phyloP scores from a whole-genome alignment of 1,284 basidiomycete genomes.

The Tilletiaria anomala region DNA sequence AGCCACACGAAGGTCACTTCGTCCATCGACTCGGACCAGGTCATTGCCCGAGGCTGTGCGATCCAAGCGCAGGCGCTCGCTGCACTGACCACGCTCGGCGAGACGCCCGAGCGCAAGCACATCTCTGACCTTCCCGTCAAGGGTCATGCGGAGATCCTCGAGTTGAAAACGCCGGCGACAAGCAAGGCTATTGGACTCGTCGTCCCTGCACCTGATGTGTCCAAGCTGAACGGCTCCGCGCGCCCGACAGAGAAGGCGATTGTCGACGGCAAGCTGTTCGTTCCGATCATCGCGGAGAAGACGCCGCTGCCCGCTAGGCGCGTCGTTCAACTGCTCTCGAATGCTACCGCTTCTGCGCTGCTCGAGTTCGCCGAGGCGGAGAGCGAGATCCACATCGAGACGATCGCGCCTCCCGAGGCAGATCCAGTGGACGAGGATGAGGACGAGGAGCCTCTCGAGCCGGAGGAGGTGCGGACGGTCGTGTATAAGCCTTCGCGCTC shows the following conservation, averaged over 20 bases:
- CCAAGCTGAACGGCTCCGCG: slow-evolving; percentile 5
- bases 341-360: slow-evolving; percentile 44
- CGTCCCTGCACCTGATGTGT: slow-evolving; percentile 49
- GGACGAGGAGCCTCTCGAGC: slow-evolving; percentile 36
- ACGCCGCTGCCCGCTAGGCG: slow-evolving; percentile 61
- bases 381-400: slow-evolving; percentile 60
- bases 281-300: slow-evolving; percentile 35
- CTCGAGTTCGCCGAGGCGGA: slow-evolving; percentile 80
- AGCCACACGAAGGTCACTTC: slow-evolving; percentile 43
- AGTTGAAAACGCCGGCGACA: slow-evolving; percentile 16
- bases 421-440: slow-evolving; percentile 10
- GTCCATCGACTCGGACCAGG: slow-evolving; percentile 69
- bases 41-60: slow-evolving; percentile 75
- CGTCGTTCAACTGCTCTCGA: slow-evolving; percentile 48
- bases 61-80: slow-evolving; percentile 53
- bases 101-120: slow-evolving; percentile 18
- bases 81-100: slow-evolving; percentile 11
- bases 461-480: slow-evolving; percentile 25
- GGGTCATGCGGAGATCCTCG: slow-evolving; percentile 41
- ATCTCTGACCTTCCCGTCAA: slow-evolving; percentile 14
- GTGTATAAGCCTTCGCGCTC: slow-evolving; percentile 13
- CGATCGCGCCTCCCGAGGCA: slow-evolving; percentile 13
- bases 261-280: slow-evolving; percentile 40
- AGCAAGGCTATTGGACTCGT: slow-evolving; percentile 58
- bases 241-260: slow-evolving; percentile 42